Conservation (phyloP, 148 eudicot species). For the Heliamphora exappendiculata region DNA sequence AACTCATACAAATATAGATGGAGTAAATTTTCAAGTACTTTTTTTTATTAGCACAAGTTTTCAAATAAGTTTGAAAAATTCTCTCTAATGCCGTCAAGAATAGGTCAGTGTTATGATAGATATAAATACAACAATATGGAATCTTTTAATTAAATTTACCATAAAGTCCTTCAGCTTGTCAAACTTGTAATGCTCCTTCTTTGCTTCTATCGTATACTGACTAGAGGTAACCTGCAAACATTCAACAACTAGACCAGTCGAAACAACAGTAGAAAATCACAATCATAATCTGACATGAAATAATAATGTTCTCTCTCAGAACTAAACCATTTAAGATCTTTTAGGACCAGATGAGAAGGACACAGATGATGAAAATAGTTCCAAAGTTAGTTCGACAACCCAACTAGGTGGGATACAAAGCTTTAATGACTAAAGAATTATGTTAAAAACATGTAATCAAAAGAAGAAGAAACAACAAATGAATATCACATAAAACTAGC, state of each 20-base stretch:
- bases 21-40: neutral
- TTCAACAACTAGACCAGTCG: neutral
- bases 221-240: slow-evolving; percentile 73
- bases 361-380: neutral
- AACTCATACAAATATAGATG: neutral
- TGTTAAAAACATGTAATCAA: neutral
- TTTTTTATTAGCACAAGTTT: too few species aligned
- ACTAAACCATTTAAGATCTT: neutral
- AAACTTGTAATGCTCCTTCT: slow-evolving; percentile 88
- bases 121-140: neutral
- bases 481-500: neutral
- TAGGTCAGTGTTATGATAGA: neutral
- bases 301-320: neutral
- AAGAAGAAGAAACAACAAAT: neutral
- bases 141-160: slow-evolving; percentile 36
- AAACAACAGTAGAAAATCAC: neutral
- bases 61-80: neutral
- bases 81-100: neutral
- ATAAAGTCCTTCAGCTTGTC: slow-evolving; percentile 56
- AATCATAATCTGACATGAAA: neutral
- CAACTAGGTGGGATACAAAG: neutral
- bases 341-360: neutral
- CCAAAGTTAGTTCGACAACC: neutral
- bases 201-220: slow-evolving; percentile 74
- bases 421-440: neutral